Base-by-base conservation (phyloP, 345 rosid genomes). In the Moricandia arvensis region DNA sequence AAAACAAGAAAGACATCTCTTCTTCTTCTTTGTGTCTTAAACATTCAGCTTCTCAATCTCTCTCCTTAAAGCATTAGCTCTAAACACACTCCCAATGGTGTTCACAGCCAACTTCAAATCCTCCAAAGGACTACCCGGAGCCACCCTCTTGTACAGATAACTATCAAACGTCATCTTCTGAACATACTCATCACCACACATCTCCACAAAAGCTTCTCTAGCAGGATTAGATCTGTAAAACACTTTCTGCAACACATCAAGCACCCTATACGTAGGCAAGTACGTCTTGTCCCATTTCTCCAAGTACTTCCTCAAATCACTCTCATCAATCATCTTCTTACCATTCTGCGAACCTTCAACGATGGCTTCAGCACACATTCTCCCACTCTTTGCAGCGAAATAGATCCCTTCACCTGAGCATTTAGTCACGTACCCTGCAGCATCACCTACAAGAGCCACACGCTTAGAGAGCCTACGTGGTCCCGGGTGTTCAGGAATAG, bases 131-230 rank as follows among this genome's bases (percentile, higher is more conserved):
- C 85, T 93, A 24, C 98, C 97, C 0, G 98, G 98, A 2, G 69
- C 93, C 3, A 91, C 96, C 29, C 66, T 88, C 87, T 91, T 93
- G 83, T 93, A 93, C 70, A 93, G 80, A 71, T 93, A 93, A 58
- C 98, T 91, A 68, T 93, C 98, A 33, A 93, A 93, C 0, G 98
- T 90, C 98, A 92, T 92, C 86, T 93, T 93, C 83, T 93, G 97
- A 77, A 91, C 98, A 21, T 93, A 91, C 86, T 91, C 90, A 34
- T 93, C 91, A 0, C 87, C 91, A 33, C 98, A 91, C 98, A 91
- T 89, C 84, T 91, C 96, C 43, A 91, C 98, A 33, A 91, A 93
- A 0, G 98, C 98, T 73, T 93, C 97, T 77, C 98, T 83, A 0
- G 98, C 98, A 0, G 97, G 97, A 64, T 93, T 88, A 0, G 97